Percentiles rank a stretch among this genome's conserved stretches.
Conservation (phyloP, 2,329 filamentous ascomycete species). For the Hortaea sp. region DNA sequence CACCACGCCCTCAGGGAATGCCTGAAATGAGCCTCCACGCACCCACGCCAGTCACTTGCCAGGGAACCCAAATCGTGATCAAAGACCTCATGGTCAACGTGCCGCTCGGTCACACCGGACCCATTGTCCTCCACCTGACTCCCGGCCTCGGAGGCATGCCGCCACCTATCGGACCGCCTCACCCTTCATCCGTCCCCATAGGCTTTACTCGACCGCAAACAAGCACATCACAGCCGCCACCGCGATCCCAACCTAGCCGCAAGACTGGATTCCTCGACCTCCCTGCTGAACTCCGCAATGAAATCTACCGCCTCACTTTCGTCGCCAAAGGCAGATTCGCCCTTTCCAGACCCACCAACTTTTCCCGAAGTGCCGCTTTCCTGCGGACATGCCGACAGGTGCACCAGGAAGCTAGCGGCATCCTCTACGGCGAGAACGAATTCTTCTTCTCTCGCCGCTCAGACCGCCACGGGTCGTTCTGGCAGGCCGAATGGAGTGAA, state of each 20-base stretch:
- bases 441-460: slow-evolving; percentile 36
- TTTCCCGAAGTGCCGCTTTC: slow-evolving; percentile 34
- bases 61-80: slow-evolving; percentile 16
- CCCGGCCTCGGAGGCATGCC: slow-evolving; percentile 5
- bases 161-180: background rate
- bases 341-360: slow-evolving; percentile 27
- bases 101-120: slow-evolving; percentile 35
- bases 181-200: background rate
- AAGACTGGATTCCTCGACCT: slow-evolving; percentile 26
- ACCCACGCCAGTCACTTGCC: background rate
- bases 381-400: slow-evolving; percentile 38
- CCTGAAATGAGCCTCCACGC: background rate
- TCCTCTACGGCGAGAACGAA: slow-evolving; percentile 42
- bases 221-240: background rate
- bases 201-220: background rate
- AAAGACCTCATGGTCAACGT: slow-evolving; percentile 36
- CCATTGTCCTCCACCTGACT: slow-evolving; percentile 32
- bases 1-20: background rate
- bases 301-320: slow-evolving; percentile 37
- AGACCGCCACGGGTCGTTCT: slow-evolving; percentile 25
- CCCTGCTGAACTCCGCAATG: slow-evolving; percentile 37
- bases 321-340: slow-evolving; percentile 24
- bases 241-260: background rate
- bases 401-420: slow-evolving; percentile 33
- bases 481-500: slow-evolving; percentile 34